Conservation (phyloP, 2,329 filamentous ascomycete species). For the Ophiosphaerella herpotricha region DNA sequence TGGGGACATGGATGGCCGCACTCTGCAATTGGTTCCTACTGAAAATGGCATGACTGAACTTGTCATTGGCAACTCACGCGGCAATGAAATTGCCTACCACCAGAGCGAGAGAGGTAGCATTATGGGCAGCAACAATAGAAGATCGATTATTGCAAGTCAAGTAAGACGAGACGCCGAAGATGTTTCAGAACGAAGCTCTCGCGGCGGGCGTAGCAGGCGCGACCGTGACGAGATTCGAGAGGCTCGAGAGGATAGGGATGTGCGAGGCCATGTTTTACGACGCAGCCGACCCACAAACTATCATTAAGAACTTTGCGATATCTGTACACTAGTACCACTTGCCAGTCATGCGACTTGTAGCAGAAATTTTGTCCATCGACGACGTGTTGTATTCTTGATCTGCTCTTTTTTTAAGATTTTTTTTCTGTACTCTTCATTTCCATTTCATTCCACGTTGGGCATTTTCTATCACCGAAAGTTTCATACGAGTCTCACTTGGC, state of each 20-base stretch:
- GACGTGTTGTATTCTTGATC: constrained; percentile 14
- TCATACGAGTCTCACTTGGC: constrained; percentile 10
- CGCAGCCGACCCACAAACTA: constrained; percentile 26
- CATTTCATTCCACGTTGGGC: constrained; percentile 7
- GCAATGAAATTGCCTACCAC: constrained; percentile 29
- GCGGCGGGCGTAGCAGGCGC: constrained; percentile 32
- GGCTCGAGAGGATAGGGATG: constrained; percentile 19
- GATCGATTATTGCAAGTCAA: constrained; percentile 19
- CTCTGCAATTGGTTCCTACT: constrained; percentile 36
- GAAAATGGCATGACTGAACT: constrained; percentile 45
- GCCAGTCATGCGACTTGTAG: background rate
- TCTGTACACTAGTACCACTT: background rate
- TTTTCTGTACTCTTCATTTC: constrained; percentile 3
- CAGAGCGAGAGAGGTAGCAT: constrained; percentile 35
- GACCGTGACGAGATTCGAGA: constrained; percentile 20
- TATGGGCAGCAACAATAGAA: constrained; percentile 20
- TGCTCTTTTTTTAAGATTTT: constrained; percentile 1
- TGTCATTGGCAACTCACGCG: constrained; percentile 36
- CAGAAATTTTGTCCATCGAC: background rate
- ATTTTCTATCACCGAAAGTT: constrained; percentile 23
- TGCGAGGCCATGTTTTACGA: constrained; percentile 25
- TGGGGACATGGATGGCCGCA: constrained; percentile 46
- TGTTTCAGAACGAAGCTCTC: constrained; percentile 30
- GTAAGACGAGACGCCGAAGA: constrained; percentile 39
- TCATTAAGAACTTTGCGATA: constrained; percentile 11